Conservation (phyloP, 257 asterid genomes). For the Solanum phureja region DNA sequence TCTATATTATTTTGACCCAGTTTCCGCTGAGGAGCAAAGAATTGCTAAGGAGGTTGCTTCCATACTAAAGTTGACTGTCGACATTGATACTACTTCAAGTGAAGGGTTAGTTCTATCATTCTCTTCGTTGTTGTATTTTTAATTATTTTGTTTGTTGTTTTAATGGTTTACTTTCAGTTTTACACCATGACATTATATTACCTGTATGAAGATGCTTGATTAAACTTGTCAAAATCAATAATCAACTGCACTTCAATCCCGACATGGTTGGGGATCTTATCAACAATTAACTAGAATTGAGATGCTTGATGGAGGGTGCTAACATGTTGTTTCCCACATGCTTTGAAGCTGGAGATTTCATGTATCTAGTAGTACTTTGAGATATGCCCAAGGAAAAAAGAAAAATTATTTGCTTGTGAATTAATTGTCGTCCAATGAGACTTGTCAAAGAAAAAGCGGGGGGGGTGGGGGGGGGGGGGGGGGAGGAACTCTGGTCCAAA, state of each 20-base stretch:
- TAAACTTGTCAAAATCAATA: not conserved
- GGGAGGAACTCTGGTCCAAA: not conserved
- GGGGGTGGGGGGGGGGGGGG: too few species aligned
- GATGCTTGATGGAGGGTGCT: not conserved
- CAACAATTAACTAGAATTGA: not conserved
- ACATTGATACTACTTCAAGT: slow-evolving; percentile 54
- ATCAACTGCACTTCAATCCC: not conserved
- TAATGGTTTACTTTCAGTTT: not conserved
- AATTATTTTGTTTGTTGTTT: not conserved
- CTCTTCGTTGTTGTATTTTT: not conserved
- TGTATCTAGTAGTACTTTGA: not conserved
- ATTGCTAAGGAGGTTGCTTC: slow-evolving; percentile 93
- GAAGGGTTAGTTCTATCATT: slow-evolving; percentile 44
- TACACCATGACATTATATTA: not conserved
- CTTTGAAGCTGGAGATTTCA: not conserved
- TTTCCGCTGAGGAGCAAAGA: slow-evolving; percentile 77
- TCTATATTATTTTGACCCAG: slow-evolving; percentile 23
- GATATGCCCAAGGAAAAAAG: not conserved
- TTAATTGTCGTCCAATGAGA: not conserved
- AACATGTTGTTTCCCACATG: not conserved
- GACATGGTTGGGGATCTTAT: not conserved
- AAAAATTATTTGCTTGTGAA: not conserved
- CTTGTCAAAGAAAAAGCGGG: not conserved
- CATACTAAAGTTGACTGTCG: slow-evolving; percentile 74
- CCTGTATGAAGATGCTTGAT: not conserved